Percentiles rank a stretch among this genome's conserved stretches.
Conservation (phyloP, 257 asterid genomes). For the Solanum clarkiae region DNA sequence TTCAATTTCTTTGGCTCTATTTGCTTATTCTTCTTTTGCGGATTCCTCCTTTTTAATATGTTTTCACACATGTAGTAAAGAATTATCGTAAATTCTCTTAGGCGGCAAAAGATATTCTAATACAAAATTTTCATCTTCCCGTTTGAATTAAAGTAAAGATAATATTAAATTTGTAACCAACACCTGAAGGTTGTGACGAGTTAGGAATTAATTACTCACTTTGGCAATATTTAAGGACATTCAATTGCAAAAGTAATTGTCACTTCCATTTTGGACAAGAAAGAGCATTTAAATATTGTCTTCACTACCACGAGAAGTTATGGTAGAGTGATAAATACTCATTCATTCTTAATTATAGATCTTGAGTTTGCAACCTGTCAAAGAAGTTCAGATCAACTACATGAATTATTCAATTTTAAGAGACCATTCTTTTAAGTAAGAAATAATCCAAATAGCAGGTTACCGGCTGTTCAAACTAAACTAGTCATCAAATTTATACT, state of each 20-base stretch:
- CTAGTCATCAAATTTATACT: too few species aligned
- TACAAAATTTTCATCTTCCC: neutral
- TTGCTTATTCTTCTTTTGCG: neutral
- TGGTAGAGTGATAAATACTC: too few species aligned
- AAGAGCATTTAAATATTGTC: neutral
- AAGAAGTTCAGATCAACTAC: neutral
- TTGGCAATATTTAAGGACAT: neutral
- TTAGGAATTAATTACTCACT: neutral
- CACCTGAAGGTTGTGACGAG: neutral
- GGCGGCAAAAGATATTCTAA: neutral
- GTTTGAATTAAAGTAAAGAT: neutral
- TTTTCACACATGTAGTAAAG: neutral
- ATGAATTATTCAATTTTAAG: neutral
- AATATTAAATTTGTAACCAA: neutral
- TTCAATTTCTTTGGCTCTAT: neutral
- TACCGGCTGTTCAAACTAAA: too few species aligned
- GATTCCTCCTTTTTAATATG: neutral
- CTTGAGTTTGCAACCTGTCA: neutral
- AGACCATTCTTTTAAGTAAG: neutral
- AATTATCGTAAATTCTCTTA: neutral
- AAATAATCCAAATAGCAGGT: neutral
- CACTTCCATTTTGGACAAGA: neutral
- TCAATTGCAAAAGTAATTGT: neutral
- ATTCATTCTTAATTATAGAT: too few species aligned
- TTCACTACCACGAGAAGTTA: neutral